Evolutionary conservation across 2,329 filamentous ascomycete genomes (phyloP).

Genomic region (Ophiosphaerella herpotricha): DNA sequence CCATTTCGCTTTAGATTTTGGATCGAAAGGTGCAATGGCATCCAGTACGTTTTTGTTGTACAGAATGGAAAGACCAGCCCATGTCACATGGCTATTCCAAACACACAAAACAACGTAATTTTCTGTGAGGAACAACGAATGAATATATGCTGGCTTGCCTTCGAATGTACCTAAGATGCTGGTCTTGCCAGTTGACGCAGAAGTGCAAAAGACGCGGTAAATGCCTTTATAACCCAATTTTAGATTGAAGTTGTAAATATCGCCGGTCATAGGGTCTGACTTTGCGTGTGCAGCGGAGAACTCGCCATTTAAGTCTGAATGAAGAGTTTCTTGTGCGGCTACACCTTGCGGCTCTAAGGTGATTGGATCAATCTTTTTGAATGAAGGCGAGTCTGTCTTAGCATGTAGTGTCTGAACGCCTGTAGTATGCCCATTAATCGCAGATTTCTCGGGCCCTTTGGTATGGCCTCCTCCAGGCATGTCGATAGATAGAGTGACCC

Average conservation of each 20-base stretch:
- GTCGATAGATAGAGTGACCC: constrained; percentile 68
- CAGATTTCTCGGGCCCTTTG: constrained; percentile 10
- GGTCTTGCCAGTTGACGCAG: constrained; percentile 66
- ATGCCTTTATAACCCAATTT: constrained; percentile 60
- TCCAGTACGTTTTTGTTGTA: constrained; percentile 72
- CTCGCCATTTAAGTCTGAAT: constrained; percentile 70
- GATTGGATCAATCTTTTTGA: constrained; percentile 68
- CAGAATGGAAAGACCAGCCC: constrained; percentile 63
- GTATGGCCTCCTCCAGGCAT: constrained; percentile 57
- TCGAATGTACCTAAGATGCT: constrained; percentile 71
- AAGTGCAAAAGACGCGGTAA: constrained; percentile 73
- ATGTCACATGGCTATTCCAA: constrained; percentile 66
- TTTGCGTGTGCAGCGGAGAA: constrained; percentile 73
- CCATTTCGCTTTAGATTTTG: constrained; percentile 65
- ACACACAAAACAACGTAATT: constrained; percentile 75
- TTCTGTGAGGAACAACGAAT: constrained; percentile 76
- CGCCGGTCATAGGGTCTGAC: constrained; percentile 72
- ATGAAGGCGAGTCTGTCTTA: constrained; percentile 60
- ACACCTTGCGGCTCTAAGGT: constrained; percentile 74
- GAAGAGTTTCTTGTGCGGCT: constrained; percentile 64
- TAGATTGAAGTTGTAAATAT: constrained; percentile 84
- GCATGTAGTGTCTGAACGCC: constrained; percentile 60
- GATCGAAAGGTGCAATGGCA: constrained; percentile 67
- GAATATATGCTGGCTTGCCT: constrained; percentile 71
- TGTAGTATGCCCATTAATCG: constrained; percentile 34